phyloP scores from a whole-genome alignment of 768 basidiomycete species.

The Russula emetica region DNA sequence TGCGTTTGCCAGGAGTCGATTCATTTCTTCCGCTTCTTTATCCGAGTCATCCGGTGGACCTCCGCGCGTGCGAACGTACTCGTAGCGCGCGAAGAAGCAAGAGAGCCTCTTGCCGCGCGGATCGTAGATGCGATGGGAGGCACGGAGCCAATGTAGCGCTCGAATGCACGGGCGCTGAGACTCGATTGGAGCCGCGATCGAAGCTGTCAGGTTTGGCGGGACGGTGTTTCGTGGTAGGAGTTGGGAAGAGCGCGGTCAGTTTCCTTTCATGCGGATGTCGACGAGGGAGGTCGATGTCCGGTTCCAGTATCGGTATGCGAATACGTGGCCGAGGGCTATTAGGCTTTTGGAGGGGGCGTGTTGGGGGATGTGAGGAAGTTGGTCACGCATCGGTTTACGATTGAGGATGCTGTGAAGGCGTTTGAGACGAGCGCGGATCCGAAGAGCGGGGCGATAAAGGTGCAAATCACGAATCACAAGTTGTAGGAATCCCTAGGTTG shows the following conservation, averaged over 20 bases:
- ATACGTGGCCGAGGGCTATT: slow-evolving; percentile 81
- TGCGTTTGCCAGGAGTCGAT: slow-evolving; percentile 59
- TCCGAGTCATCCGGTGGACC: background rate
- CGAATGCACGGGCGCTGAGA: slow-evolving; percentile 64
- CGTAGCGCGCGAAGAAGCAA: slow-evolving; percentile 36
- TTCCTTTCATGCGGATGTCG: slow-evolving; percentile 70
- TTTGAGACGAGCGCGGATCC: slow-evolving; percentile 75
- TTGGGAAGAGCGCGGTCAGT: slow-evolving; percentile 59
- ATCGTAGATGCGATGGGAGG: slow-evolving; percentile 51
- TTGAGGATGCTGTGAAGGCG: slow-evolving; percentile 71
- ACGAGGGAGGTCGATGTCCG: slow-evolving; percentile 66
- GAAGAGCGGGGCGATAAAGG: slow-evolving; percentile 63
- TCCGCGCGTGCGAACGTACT: slow-evolving; percentile 44
- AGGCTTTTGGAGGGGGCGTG: slow-evolving; percentile 64
- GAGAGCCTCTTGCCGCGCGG: slow-evolving; percentile 49
- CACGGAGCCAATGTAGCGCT: slow-evolving; percentile 47
- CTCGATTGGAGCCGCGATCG: slow-evolving; percentile 55
- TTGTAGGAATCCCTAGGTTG: background rate
- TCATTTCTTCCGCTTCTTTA: slow-evolving; percentile 32
- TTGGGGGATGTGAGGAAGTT: slow-evolving; percentile 71
- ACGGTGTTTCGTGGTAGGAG: slow-evolving; percentile 71
- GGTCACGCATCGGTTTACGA: slow-evolving; percentile 68
- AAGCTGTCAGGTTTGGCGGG: slow-evolving; percentile 50
- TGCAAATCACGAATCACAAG: slow-evolving; percentile 44
- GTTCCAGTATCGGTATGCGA: slow-evolving; percentile 67